Percentiles rank a stretch among this genome's conserved stretches.
phyloP scores from a whole-genome alignment of 192 early-diverging fungal genomes.

The Spizellomyces punctatus region DNA sequence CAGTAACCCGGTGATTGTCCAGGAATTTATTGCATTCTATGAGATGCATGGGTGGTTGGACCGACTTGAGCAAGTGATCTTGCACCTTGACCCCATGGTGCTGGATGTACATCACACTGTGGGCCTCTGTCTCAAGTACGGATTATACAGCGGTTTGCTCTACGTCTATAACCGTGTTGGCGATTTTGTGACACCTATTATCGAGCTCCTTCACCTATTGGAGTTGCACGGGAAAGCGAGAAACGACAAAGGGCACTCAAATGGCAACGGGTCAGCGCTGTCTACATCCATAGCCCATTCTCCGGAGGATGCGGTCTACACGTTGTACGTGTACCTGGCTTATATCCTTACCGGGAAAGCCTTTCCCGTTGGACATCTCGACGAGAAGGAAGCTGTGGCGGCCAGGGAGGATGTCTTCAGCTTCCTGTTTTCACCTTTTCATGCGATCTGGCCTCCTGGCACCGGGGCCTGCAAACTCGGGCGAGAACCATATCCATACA shows the following conservation, averaged over 20 bases:
- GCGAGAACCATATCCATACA: constrained; percentile 50
- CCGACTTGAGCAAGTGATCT: constrained; percentile 50
- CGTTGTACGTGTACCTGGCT: constrained; percentile 52
- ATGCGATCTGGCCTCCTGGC: constrained; percentile 41
- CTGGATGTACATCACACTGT: constrained; percentile 50
- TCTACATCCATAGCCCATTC: not conserved
- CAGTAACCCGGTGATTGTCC: constrained; percentile 43
- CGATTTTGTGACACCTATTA: constrained; percentile 50
- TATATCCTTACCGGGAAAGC: constrained; percentile 52
- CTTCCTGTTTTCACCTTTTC: constrained; percentile 41
- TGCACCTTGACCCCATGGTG: constrained; percentile 42
- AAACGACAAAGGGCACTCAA: not conserved
- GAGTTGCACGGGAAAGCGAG: not conserved
- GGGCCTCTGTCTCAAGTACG: constrained; percentile 30
- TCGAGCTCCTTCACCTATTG: constrained; percentile 36
- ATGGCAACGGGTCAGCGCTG: not conserved
- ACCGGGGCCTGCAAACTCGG: constrained; percentile 15
- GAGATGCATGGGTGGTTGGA: constrained; percentile 27
- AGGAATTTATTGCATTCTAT: constrained; percentile 35
- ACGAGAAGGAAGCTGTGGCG: constrained; percentile 17
- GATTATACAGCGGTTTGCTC: constrained; percentile 43
- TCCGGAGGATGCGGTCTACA: constrained; percentile 36
- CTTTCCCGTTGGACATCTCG: constrained; percentile 51
- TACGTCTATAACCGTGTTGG: constrained; percentile 46
- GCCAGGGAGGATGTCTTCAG: constrained; percentile 48